Base-by-base conservation (phyloP, 2,329 filamentous ascomycete species). In the Colletotrichum lindemuthianum region DNA sequence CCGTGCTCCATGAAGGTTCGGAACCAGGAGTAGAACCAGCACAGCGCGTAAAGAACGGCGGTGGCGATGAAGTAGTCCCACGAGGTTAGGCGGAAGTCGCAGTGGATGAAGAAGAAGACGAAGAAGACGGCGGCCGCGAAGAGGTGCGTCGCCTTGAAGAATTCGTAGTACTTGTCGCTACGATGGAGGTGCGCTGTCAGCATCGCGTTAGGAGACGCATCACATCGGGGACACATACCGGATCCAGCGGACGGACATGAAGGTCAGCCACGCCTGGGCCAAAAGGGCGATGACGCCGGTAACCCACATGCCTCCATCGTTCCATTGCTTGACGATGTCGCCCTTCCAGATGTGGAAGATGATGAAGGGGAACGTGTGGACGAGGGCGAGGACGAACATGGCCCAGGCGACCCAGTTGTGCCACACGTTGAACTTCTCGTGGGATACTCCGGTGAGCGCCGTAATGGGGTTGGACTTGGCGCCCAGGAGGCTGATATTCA, bases 51-150 rank as follows among this genome's bases (percentile, higher is more conserved):
- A 1, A 74, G 51, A 0, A 81, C 78, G 8, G 76, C 85, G 0
- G 82, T 80, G 2, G 82, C 86, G 66, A 89, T 83, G 70, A 89
- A 88, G 70, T 88, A 89, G 74, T 88, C 82, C 84, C 83, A 87
- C 2, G 85, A 86, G 1, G 82, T 80, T 11, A 88, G 75, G 0
- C 76, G 79, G 71, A 81, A 83, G 70, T 85, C 81, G 70, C 86
- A 88, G 73, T 89, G 86, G 55, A 87, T 77, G 74, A 89, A 88
- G 72, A 89, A 84, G 70, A 87, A 86, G 8, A 88, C 53, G 15
- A 88, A 74, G 68, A 88, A 89, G 2, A 86, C 68, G 4, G 84
- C 67, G 0, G 82, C 85, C 4, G 81, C 79, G 16, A 85, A 60
- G 64, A 84, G 80, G 69, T 89, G 86, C 0, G 83, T 81, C 4